Evolutionary conservation across 2,329 filamentous ascomycete genomes (phyloP).

Genomic region (Tolypocladium endophyticum): DNA sequence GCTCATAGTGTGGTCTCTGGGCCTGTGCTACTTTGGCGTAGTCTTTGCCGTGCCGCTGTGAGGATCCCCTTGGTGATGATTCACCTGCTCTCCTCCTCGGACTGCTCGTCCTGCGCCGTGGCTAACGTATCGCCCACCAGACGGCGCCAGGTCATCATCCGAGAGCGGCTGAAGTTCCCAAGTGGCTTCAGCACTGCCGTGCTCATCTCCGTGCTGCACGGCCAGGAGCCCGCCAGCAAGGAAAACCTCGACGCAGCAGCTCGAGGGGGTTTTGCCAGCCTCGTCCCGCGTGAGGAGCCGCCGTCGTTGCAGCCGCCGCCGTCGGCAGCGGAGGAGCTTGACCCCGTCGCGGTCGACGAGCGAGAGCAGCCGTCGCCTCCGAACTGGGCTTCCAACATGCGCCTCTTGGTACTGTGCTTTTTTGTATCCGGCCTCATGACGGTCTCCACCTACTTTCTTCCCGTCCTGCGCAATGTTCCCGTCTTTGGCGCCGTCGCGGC

Average conservation of each 20-base stretch:
- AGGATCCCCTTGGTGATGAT: constrained; percentile 9
- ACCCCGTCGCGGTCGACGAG: constrained; percentile 15
- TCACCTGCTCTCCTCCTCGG: not conserved
- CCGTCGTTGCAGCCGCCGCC: not conserved
- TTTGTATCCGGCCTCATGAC: constrained; percentile 57
- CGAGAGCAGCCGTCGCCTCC: constrained; percentile 21
- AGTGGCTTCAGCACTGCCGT: constrained; percentile 92
- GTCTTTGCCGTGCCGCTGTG: constrained; percentile 86
- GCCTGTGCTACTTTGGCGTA: constrained; percentile 92
- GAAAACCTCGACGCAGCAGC: constrained; percentile 23
- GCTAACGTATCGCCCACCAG: constrained; percentile 20
- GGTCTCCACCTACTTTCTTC: constrained; percentile 80
- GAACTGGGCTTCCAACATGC: constrained; percentile 37
- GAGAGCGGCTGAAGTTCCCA: constrained; percentile 87
- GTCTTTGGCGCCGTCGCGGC: constrained; percentile 70
- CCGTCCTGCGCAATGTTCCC: constrained; percentile 73
- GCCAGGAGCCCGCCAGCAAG: constrained; percentile 27
- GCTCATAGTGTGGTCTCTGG: constrained; percentile 81
- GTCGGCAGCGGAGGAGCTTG: constrained; percentile 9
- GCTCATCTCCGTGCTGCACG: constrained; percentile 84
- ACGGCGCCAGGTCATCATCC: constrained; percentile 81
- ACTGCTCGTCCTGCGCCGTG: not conserved
- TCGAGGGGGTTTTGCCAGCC: constrained; percentile 30
- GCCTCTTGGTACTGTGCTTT: constrained; percentile 46
- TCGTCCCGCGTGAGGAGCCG: constrained; percentile 22